These are phyloP conservation scores for Candida nemodendra DNA, from an alignment of 805 yeast genomes.

Conservation along the genomic window DNA sequence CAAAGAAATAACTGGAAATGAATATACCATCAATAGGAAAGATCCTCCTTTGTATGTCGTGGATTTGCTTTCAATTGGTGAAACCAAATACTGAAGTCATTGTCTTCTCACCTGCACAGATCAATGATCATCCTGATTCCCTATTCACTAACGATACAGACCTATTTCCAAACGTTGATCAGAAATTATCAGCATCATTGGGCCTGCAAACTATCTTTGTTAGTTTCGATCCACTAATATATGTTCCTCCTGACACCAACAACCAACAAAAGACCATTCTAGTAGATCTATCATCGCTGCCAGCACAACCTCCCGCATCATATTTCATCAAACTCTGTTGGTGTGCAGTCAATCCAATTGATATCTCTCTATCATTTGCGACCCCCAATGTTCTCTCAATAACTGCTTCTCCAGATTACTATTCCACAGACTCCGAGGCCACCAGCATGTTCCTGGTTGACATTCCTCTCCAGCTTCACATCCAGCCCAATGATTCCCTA, in stretches of 20 bases:
- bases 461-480: constrained; percentile 17
- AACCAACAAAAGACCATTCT: constrained; percentile 7
- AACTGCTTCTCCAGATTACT: constrained; percentile 21
- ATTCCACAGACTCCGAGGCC: constrained; percentile 9
- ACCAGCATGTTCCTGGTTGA: constrained; percentile 9
- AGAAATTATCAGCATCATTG: too few species aligned
- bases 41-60: too few species aligned
- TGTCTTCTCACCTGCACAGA: too few species aligned
- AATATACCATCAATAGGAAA: too few species aligned
- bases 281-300: constrained; percentile 6
- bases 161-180: too few species aligned
- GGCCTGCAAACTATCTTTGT: constrained; percentile 6
- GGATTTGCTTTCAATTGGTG: too few species aligned
- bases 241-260: constrained; percentile 10
- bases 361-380: constrained; percentile 7
- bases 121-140: too few species aligned
- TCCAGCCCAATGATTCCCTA: constrained; percentile 6
- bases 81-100: too few species aligned
- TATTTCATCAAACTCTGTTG: constrained; percentile 23
- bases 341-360: constrained; percentile 28
- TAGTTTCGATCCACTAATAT: constrained; percentile 12
- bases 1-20: too few species aligned
- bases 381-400: constrained; percentile 8
- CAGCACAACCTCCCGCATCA: neutral
- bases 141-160: too few species aligned